Evolutionary conservation across 192 early-diverging fungal genomes (phyloP).

Genomic region (Linnemannia zychae): DNA sequence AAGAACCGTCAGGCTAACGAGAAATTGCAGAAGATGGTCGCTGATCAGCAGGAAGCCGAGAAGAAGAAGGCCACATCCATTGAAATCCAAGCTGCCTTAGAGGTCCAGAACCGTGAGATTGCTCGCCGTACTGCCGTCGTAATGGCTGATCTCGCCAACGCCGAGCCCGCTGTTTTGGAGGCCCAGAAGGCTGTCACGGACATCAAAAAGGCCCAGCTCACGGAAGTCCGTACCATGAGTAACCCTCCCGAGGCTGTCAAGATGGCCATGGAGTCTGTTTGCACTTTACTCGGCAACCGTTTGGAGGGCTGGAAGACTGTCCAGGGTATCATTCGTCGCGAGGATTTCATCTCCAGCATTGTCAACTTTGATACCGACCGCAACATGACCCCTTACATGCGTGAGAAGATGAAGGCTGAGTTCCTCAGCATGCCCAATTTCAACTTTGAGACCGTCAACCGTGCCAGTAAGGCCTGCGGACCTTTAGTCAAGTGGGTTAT

Average conservation of each 20-base stretch:
- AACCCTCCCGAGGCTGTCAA: conserved; percentile 98
- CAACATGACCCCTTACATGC: conserved; percentile 80
- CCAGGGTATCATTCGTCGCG: conserved; percentile 89
- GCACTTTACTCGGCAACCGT: conserved; percentile 90
- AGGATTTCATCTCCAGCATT: conserved; percentile 98
- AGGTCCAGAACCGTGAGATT: conserved; percentile 81
- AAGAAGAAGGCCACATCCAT: conserved; percentile 86
- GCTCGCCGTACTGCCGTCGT: conserved; percentile 83
- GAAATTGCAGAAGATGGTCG: conserved; percentile 96
- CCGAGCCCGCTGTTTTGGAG: conserved; percentile 96
- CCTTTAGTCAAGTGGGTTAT: conserved; percentile 98
- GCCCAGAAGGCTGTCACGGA: conserved; percentile 93
- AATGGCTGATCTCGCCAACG: conserved; percentile 90
- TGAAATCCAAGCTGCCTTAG: conserved; percentile 82
- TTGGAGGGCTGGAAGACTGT: conserved; percentile 93
- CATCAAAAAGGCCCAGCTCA: conserved; percentile 97
- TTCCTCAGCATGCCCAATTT: conserved; percentile 90
- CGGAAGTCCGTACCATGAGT: conserved; percentile 96
- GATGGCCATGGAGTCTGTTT: conserved; percentile 97
- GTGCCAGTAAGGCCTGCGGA: conserved; percentile 98
- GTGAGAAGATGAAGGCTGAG: conserved; percentile 83
- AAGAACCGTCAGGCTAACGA: conserved; percentile 95
- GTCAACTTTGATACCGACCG: conserved; percentile 95
- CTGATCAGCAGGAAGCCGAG: conserved; percentile 95
- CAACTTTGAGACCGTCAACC: conserved; percentile 96